phyloP scores from a whole-genome alignment of 805 yeast species.

The Brettanomyces naardenensis region DNA sequence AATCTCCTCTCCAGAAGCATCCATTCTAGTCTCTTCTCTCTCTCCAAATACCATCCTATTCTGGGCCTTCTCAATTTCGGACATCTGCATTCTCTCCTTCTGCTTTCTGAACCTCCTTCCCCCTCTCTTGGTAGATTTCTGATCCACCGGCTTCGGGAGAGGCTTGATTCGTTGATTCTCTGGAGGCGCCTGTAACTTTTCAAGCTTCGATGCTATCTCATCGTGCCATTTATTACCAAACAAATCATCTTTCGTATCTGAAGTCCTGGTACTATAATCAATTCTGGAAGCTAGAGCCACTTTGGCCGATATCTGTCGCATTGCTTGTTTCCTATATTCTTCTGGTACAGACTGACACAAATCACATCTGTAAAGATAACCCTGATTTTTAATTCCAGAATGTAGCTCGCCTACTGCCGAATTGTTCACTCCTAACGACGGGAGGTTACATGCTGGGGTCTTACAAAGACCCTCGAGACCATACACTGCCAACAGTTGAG shows the following conservation, averaged over 20 bases:
- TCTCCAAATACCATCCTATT: slow-evolving; percentile 81
- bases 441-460: slow-evolving; percentile 78
- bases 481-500: slow-evolving; percentile 67
- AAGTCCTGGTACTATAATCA: slow-evolving; percentile 42
- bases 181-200: slow-evolving; percentile 73
- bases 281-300: slow-evolving; percentile 75
- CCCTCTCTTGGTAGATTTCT: slow-evolving; percentile 74
- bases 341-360: slow-evolving; percentile 52
- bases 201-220: slow-evolving; percentile 59
- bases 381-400: slow-evolving; percentile 51
- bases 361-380: slow-evolving; percentile 57
- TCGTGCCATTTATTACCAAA: slow-evolving; percentile 51
- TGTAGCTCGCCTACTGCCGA: slow-evolving; percentile 33
- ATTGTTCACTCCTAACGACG: slow-evolving; percentile 61
- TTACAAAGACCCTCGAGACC: slow-evolving; percentile 57
- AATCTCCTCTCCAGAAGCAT: slow-evolving; percentile 69
- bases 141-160: slow-evolving; percentile 65
- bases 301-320: slow-evolving; percentile 75
- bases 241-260: slow-evolving; percentile 18
- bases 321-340: slow-evolving; percentile 55
- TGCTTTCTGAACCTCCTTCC: slow-evolving; percentile 74
- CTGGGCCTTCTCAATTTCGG: slow-evolving; percentile 76
- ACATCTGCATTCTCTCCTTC: slow-evolving; percentile 73
- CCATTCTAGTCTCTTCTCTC: slow-evolving; percentile 52
- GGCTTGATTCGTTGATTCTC: slow-evolving; percentile 61